Conservation (phyloP, 805 yeast genomes). For the Wickerhamiella sorbophila region DNA sequence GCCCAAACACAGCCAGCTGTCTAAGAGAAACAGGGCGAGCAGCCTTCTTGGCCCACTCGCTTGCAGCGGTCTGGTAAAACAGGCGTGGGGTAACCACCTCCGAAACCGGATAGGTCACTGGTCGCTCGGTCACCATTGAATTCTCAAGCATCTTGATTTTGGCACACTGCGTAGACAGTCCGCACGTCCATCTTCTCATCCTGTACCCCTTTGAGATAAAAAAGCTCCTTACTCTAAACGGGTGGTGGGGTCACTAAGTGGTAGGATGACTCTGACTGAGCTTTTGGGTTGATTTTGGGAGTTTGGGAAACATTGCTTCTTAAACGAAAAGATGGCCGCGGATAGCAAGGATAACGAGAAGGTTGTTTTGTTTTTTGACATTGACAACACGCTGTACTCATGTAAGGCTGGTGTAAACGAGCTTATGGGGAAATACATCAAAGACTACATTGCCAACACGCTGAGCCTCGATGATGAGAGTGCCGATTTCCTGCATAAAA, state of each 20-base stretch:
- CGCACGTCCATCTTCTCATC: neutral
- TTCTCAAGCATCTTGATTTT: conserved; percentile 8
- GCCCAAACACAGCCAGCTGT: conserved; percentile 83
- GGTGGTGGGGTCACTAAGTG: neutral
- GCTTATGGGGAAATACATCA: conserved; percentile 76
- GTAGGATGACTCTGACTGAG: neutral
- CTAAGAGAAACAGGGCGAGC: conserved; percentile 86
- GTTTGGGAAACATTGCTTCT: neutral
- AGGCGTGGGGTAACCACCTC: conserved; percentile 50
- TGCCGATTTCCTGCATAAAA: conserved; percentile 55
- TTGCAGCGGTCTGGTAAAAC: conserved; percentile 64
- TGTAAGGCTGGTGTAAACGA: conserved; percentile 66
- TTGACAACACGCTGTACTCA: conserved; percentile 80
- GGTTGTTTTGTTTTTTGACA: conserved; percentile 63
- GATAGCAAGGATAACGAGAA: neutral
- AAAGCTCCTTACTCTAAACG: neutral
- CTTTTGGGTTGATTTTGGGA: no score
- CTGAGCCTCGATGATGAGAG: conserved; percentile 52
- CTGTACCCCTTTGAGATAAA: neutral
- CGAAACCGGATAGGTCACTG: conserved; percentile 25
- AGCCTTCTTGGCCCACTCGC: conserved; percentile 44
- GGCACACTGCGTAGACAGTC: conserved; percentile 5
- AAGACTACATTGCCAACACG: conserved; percentile 56
- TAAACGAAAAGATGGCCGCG: neutral
- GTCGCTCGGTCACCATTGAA: neutral